Evolutionary conservation across 2,329 filamentous ascomycete species (phyloP), one percentile per base, ranked within the genome.

Genomic region (Fusarium humuli): DNA sequence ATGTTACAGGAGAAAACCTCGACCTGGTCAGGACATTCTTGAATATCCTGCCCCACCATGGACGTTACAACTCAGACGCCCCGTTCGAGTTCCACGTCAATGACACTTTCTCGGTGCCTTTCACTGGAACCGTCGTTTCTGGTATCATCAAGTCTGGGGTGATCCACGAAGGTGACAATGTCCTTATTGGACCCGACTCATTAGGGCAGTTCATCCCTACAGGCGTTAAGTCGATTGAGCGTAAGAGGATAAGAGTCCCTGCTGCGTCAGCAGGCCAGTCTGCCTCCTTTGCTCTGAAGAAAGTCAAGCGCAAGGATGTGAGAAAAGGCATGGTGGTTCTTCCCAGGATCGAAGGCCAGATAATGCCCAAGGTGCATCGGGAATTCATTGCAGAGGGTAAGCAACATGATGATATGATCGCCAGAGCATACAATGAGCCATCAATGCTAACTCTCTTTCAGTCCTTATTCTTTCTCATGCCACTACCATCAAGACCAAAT

Each of bases 321-420:
- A 88, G 96, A 14, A 99, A 99, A 83, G 96, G 96, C 30, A 98
- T 98, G 94, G 96, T 99, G 3, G 94, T 98, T 7, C 84, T 99
- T 30, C 92, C 94, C 46, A 97, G 94, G 78, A 81, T 91, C 14
- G 93, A 97, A 54, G 90, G 89, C 56, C 86, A 92, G 68, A 88
- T 91, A 0, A 84, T 77, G 74, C 92, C 83, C 70, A 96, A 90
- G 71, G 92, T 94, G 13, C 88, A 91, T 76, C 84, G 87, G 34
- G 92, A 94, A 77, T 95, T 95, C 76, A 84, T 94, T 44, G 93
- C 93, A 14, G 92, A 95, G 80, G 90, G 90, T 91, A 81, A 72
- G 80, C 16, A 25, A 20, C 3, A 52, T 16, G 13, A 27, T 10
- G 11, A 50, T 10, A 12, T 8, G 25, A 18, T 20, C 25, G 10